Evolutionary conservation across 495 filamentous ascomycete species (phyloP), one percentile per base, ranked within the genome.

Genomic region (Pyrenula aspistea): DNA sequence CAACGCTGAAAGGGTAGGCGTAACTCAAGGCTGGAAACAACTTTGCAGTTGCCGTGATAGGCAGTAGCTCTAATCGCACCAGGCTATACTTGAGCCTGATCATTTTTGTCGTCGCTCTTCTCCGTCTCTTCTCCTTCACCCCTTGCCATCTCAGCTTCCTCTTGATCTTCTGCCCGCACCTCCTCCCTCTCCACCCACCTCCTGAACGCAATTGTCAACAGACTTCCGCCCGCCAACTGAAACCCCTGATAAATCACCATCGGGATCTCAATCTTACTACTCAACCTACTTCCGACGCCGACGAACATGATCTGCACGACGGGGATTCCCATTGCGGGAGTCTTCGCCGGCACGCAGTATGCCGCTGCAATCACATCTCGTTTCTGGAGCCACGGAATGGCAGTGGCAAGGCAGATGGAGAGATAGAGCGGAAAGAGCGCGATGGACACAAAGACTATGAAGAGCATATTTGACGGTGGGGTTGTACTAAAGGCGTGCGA

Each of bases 261-360:
- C 1, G 70, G 70, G 2, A 73, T 64, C 57, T 65, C 64, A 10
- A 73, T 54, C 59, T 65, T 65, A 36, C 59, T 58, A 53, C 70
- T 50, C 25, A 62, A 20, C 12, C 54, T 53, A 3, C 59, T 8
- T 2, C 56, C 60, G 2, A 73, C 24, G 8, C 67, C 67, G 2
- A 61, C 55, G 54, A 66, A 73, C 55, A 71, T 68, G 23, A 68
- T 63, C 24, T 58, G 61, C 12, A 53, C 61, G 2, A 75, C 31
- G 2, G 72, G 70, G 2, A 74, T 66, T 0, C 67, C 71, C 64
- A 75, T 71, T 3, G 71, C 67, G 2, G 68, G 64, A 0, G 70
- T 68, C 54, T 75, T 75, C 11, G 73, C 69, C 0, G 73, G 72
- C 22, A 71, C 65, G n/a, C 64, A 65, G 23, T 70, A 66, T 0